A percentile compares a stretch with the other conserved stretches of the same genome.
Conservation (phyloP, 306 rosid genomes). For the Glycine soja region DNA sequence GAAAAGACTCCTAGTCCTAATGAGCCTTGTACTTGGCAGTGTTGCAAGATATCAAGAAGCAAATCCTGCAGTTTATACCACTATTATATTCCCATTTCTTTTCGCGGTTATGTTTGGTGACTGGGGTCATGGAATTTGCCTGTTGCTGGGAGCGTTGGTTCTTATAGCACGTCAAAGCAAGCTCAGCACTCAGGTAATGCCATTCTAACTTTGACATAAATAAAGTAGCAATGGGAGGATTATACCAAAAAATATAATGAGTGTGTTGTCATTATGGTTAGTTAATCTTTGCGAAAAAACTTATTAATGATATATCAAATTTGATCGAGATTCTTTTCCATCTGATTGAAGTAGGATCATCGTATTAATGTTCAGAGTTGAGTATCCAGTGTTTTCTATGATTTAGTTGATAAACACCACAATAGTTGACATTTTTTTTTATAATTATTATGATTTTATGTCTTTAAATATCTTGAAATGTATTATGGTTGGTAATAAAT, state of each 20-base stretch:
- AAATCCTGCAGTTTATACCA: constrained; percentile 87
- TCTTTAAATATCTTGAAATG: constrained; percentile 8
- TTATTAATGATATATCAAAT: constrained; percentile 11
- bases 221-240: constrained; percentile 28
- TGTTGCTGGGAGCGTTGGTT: constrained; percentile 84
- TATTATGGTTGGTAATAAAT: neutral
- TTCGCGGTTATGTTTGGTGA: constrained; percentile 98
- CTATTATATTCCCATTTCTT: constrained; percentile 86
- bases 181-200: constrained; percentile 70
- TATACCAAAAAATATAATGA: constrained; percentile 13
- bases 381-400: constrained; percentile 4
- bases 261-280: constrained; percentile 8
- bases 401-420: neutral
- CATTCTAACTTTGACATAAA: constrained; percentile 28
- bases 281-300: neutral
- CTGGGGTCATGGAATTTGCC: constrained; percentile 97
- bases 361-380: constrained; percentile 10
- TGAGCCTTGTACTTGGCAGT: constrained; percentile 59
- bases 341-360: constrained; percentile 20
- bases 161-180: constrained; percentile 86
- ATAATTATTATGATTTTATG: constrained; percentile 1
- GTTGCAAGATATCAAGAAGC: constrained; percentile 94
- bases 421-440: neutral
- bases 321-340: constrained; percentile 13
- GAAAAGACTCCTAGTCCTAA: constrained; percentile 43